These are phyloP conservation scores for Umbelopsis sp. DNA, from an alignment of 371 early-diverging fungal species.

Conservation along the genomic window DNA sequence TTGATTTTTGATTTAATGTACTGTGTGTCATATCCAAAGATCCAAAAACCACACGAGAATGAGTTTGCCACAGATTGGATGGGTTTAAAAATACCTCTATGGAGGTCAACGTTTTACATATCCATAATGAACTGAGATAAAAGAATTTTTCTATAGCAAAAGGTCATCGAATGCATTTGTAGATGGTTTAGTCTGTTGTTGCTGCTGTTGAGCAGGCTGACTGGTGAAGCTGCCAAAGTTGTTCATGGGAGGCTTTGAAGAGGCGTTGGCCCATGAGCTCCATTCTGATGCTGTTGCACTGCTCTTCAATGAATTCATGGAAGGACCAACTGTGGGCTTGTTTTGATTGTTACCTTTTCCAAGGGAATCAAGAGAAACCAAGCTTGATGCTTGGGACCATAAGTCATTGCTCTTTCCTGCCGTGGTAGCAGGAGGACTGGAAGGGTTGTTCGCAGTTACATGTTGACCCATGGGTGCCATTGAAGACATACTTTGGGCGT, in stretches of 20 bases:
- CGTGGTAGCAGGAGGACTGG: background rate
- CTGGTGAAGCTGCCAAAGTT: background rate
- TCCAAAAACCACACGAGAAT: too few species aligned
- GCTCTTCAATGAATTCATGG: slow-evolving; percentile 63
- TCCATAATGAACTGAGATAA: background rate
- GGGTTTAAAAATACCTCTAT: background rate
- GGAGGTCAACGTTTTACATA: slow-evolving; percentile 5
- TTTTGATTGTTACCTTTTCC: slow-evolving; percentile 45
- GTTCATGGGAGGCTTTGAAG: background rate
- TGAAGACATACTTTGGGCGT: background rate
- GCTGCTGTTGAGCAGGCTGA: slow-evolving; percentile 1
- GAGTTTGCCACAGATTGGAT: background rate
- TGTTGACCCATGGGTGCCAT: slow-evolving; percentile 25
- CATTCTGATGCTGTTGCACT: slow-evolving; percentile 43
- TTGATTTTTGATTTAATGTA: too few species aligned
- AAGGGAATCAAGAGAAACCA: slow-evolving; percentile 61
- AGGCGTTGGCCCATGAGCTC: slow-evolving; percentile 42
- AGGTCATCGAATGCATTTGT: slow-evolving; percentile 8
- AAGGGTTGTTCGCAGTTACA: slow-evolving; percentile 15
- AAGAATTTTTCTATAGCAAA: slow-evolving; percentile 14
- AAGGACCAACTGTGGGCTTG: slow-evolving; percentile 50
- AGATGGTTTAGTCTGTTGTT: background rate
- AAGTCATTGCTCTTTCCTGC: slow-evolving; percentile 19
- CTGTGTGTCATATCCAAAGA: too few species aligned
- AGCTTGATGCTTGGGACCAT: slow-evolving; percentile 61